A percentile compares a stretch with the other conserved stretches of the same genome.
Conservation (phyloP, 768 basidiomycete genomes). For the Epithele typhae region DNA sequence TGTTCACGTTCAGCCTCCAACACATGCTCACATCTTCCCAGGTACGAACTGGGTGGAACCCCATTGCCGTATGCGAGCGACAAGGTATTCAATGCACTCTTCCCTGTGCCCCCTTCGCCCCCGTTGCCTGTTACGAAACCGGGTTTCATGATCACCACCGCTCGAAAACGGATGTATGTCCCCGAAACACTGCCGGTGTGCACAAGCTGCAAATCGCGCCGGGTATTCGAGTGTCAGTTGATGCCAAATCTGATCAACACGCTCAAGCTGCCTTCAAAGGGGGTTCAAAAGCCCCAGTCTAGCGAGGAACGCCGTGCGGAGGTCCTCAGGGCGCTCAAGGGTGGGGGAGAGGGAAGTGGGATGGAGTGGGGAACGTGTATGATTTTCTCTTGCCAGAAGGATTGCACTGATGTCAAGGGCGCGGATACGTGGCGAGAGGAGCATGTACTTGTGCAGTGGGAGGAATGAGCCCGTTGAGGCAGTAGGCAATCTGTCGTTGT, state of each 20-base stretch:
- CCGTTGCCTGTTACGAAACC: conserved; percentile 54
- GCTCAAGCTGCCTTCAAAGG: conserved; percentile 36
- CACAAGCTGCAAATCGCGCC: conserved; percentile 55
- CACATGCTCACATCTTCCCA: conserved; percentile 27
- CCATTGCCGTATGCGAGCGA: conserved; percentile 89
- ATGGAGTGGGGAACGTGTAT: conserved; percentile 97
- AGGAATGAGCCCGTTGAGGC: conserved; percentile 41
- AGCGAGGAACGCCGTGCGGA: conserved; percentile 69
- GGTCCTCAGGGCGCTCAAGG: conserved; percentile 50
- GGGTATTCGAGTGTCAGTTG: conserved; percentile 90
- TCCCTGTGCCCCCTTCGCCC: conserved; percentile 46
- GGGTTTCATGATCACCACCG: conserved; percentile 50
- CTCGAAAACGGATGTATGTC: conserved; percentile 48
- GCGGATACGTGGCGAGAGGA: conserved; percentile 67
- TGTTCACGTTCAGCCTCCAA: not conserved
- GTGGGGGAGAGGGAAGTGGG: conserved; percentile 42
- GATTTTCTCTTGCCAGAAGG: conserved; percentile 81
- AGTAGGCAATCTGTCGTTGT: too few relatives aligned
- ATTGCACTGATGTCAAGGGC: conserved; percentile 44
- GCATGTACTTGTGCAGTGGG: conserved; percentile 72
- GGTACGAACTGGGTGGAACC: conserved; percentile 83
- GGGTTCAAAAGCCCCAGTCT: conserved; percentile 33
- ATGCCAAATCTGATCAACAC: conserved; percentile 92
- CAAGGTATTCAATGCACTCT: conserved; percentile 65
- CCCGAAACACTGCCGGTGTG: conserved; percentile 54